phyloP scores from a whole-genome alignment of 345 rosid species.

The Linum tenue region DNA sequence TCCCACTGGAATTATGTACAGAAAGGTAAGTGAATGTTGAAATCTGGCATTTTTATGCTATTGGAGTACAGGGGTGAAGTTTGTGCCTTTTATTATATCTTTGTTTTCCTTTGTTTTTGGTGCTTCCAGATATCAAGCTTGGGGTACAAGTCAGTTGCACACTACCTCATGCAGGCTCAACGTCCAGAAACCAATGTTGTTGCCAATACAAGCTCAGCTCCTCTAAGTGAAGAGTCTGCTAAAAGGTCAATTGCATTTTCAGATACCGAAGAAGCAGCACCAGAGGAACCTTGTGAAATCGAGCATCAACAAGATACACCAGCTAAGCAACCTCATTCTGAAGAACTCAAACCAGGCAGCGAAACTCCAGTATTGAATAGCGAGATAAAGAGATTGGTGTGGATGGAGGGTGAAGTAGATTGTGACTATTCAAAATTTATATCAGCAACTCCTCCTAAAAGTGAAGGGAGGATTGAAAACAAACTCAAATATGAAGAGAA shows the following conservation, averaged over 20 bases:
- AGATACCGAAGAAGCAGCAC: not conserved
- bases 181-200: constrained; percentile 13
- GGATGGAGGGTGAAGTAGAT: not conserved
- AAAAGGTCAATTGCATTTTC: not conserved
- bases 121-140: constrained; percentile 39
- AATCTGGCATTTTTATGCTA: not conserved
- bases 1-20: constrained; percentile 68
- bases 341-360: not conserved
- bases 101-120: no score
- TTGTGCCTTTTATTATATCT: constrained; percentile 7
- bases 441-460: not conserved
- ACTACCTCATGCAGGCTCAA: constrained; percentile 68
- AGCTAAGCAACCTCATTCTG: not conserved
- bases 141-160: constrained; percentile 94
- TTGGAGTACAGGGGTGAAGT: constrained; percentile 2
- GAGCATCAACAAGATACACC: no score
- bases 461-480: not conserved
- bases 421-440: not conserved
- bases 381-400: not conserved
- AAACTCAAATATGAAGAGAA: not conserved
- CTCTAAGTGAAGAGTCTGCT: not conserved
- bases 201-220: not conserved
- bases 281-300: no score
- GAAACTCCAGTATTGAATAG: not conserved
- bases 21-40: constrained; percentile 36